phyloP scores from a whole-genome alignment of 306 rosid genomes.

The Corylus americana region DNA sequence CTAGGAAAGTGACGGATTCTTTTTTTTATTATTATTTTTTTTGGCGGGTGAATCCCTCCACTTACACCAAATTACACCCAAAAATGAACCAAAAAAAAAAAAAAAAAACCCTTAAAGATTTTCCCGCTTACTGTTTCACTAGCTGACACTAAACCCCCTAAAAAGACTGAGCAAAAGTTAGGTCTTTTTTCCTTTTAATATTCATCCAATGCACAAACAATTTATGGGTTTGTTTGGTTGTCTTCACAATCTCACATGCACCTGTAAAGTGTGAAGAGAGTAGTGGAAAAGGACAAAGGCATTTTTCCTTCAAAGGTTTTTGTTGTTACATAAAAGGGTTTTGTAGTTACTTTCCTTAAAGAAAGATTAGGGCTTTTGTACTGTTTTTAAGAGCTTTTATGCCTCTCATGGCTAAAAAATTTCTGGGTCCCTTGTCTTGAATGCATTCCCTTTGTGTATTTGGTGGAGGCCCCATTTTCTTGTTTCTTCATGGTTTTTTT shows the following conservation, averaged over 20 bases:
- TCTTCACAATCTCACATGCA: slow-evolving; percentile 40
- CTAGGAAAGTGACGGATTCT: slow-evolving; percentile 57
- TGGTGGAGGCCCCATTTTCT: slow-evolving; percentile 42
- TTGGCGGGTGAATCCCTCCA: slow-evolving; percentile 67
- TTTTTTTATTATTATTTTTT: not conserved
- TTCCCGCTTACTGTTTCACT: slow-evolving; percentile 47
- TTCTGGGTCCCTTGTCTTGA: slow-evolving; percentile 69
- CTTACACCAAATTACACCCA: no score
- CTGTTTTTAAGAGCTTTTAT: slow-evolving; percentile 16
- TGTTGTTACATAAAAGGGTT: slow-evolving; percentile 21
- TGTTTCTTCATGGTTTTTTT: slow-evolving; percentile 41
- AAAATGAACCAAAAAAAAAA: no score
- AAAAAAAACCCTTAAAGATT: slow-evolving; percentile 14
- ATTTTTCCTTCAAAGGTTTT: slow-evolving; percentile 30
- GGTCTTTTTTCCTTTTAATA: slow-evolving; percentile 10
- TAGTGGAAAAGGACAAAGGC: slow-evolving; percentile 36
- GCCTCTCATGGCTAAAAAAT: slow-evolving; percentile 31
- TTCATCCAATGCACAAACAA: slow-evolving; percentile 14
- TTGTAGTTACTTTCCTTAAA: slow-evolving; percentile 41
- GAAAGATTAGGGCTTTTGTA: slow-evolving; percentile 31
- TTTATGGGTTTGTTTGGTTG: slow-evolving; percentile 25
- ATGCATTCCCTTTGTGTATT: slow-evolving; percentile 47
- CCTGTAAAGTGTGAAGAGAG: slow-evolving; percentile 9
- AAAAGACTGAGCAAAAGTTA: slow-evolving; percentile 29
- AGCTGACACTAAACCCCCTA: slow-evolving; percentile 27